These are phyloP conservation scores for Talaromyces sp. DNA, from an alignment of 2,329 filamentous ascomycete species.

Conservation along the genomic window DNA sequence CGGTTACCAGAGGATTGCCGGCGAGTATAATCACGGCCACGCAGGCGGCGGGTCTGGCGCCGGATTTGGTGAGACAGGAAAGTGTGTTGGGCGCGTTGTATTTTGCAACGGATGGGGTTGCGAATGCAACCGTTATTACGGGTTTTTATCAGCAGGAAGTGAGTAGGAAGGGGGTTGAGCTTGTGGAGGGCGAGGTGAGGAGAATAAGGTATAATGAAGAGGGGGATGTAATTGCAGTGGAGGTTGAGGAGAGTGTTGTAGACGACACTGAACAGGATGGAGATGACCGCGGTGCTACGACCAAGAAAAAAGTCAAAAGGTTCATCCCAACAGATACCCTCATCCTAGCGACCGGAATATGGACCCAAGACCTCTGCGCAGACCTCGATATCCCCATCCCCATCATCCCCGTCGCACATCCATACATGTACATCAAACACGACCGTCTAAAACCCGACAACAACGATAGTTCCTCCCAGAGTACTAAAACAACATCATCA, in stretches of 20 bases:
- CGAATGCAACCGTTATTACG: constrained; percentile 22
- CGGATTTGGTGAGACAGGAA: constrained; percentile 24
- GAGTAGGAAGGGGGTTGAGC: constrained; percentile 18
- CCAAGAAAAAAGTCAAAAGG: background rate
- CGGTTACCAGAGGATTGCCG: constrained; percentile 18
- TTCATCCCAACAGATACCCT: background rate
- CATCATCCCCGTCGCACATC: constrained; percentile 32
- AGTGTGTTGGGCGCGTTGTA: constrained; percentile 19
- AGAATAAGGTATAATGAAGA: background rate
- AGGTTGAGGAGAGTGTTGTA: constrained; percentile 17
- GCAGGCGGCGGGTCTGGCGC: constrained; percentile 22
- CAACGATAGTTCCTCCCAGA: background rate
- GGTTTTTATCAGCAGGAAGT: constrained; percentile 23
- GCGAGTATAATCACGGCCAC: constrained; percentile 23
- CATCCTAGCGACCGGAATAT: constrained; percentile 28
- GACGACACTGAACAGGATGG: constrained; percentile 11
- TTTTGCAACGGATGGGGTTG: constrained; percentile 27
- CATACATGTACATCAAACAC: constrained; percentile 29
- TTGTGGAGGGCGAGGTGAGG: constrained; percentile 18
- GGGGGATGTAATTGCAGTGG: constrained; percentile 19
- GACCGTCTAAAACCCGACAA: constrained; percentile 13
- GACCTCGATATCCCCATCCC: constrained; percentile 25
- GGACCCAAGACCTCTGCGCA: constrained; percentile 23
- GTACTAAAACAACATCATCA: background rate
- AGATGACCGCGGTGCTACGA: background rate